Evolutionary conservation across 257 asterid genomes (phyloP).

Genomic region (Marsdenia floribunda): DNA sequence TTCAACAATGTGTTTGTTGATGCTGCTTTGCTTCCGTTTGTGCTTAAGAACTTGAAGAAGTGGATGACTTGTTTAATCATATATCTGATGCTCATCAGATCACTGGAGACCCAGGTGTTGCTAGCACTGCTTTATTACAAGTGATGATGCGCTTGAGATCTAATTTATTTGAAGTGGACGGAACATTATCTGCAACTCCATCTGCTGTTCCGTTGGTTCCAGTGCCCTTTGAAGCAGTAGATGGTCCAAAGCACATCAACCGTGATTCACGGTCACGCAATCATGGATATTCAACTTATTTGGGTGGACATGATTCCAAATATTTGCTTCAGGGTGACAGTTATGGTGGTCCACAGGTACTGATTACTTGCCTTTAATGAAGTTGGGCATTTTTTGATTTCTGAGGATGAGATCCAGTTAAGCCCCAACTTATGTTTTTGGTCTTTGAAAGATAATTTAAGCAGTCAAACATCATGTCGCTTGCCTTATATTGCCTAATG

Average conservation of each 20-base stretch:
- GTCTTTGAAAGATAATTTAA: neutral
- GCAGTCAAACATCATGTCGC: neutral
- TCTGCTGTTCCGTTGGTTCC: constrained; percentile 31
- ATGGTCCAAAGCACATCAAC: constrained; percentile 42
- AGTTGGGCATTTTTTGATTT: neutral
- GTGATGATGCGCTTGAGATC: constrained; percentile 63
- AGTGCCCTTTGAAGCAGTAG: constrained; percentile 28
- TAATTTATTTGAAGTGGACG: constrained; percentile 61
- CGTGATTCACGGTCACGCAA: constrained; percentile 45
- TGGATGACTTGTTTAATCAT: neutral
- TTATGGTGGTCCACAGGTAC: constrained; percentile 58
- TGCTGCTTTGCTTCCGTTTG: neutral
- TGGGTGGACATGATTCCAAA: constrained; percentile 46
- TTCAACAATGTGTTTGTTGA: neutral
- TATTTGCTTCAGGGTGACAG: constrained; percentile 31
- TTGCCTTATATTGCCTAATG: neutral
- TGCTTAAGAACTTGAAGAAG: constrained; percentile 9
- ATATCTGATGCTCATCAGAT: constrained; percentile 39
- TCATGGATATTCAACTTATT: constrained; percentile 42
- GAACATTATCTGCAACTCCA: constrained; percentile 36
- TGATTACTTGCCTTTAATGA: neutral
- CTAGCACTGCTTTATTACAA: constrained; percentile 62
- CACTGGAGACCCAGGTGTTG: constrained; percentile 64
- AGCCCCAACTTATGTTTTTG: neutral
- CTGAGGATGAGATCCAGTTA: neutral